Percentiles rank a stretch among this genome's conserved stretches.
phyloP scores from a whole-genome alignment of 2,329 filamentous ascomycete species.

The Colletotrichum coccodes region DNA sequence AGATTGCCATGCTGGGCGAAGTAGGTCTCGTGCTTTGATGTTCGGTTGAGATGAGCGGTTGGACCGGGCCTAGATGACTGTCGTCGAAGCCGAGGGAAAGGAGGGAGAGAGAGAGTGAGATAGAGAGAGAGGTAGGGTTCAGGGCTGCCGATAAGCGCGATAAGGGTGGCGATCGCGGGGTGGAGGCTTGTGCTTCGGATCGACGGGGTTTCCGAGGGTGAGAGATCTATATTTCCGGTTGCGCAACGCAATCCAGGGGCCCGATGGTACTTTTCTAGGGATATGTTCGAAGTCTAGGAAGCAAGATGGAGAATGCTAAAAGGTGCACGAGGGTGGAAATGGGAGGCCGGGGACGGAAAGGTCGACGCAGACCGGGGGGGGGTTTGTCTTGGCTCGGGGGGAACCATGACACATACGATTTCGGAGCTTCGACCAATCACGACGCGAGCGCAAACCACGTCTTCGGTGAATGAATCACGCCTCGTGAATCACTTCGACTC shows the following conservation, averaged over 20 bases:
- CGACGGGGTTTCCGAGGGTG: background rate
- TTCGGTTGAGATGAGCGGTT: background rate
- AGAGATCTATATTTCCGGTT: no score
- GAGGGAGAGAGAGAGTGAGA: background rate
- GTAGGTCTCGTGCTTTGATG: background rate
- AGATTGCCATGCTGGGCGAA: conserved; percentile 58
- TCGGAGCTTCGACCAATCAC: conserved; percentile 26
- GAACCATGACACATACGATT: conserved; percentile 22
- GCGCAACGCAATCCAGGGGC: background rate
- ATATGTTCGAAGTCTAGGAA: background rate
- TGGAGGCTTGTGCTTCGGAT: conserved; percentile 9
- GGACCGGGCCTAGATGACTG: background rate
- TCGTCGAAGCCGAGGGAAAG: background rate
- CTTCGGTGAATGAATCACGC: conserved; percentile 14
- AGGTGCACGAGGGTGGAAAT: background rate
- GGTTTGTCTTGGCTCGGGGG: conserved; percentile 19
- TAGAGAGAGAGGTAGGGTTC: conserved; percentile 15
- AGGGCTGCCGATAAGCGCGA: conserved; percentile 29
- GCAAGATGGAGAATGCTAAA: background rate
- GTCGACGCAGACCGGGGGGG: conserved; percentile 17
- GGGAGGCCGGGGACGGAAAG: background rate
- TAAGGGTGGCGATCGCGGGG: conserved; percentile 24
- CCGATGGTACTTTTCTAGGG: background rate
- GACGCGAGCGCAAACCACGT: conserved; percentile 29
- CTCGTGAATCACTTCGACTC: background rate